Percentiles rank a stretch among this genome's conserved stretches.
phyloP scores from a whole-genome alignment of 2,329 filamentous ascomycete genomes.

The Sarocladiaceae sp. region DNA sequence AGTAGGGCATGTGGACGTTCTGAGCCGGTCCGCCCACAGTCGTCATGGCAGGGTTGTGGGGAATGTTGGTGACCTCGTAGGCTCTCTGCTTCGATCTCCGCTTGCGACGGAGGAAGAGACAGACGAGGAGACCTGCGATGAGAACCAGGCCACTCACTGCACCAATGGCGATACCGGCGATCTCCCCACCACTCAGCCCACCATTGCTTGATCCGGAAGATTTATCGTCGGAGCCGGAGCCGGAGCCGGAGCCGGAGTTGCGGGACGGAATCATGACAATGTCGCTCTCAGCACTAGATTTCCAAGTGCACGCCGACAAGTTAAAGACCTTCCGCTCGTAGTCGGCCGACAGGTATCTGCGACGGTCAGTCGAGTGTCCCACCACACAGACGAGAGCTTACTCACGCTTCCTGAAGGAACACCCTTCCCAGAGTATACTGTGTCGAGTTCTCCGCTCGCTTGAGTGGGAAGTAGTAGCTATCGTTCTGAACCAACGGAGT shows the following conservation, averaged over 20 bases:
- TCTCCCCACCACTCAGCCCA: background rate
- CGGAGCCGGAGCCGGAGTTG: background rate
- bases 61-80: conserved; percentile 1
- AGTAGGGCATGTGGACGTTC: background rate
- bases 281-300: conserved; percentile 1
- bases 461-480: conserved; percentile 6
- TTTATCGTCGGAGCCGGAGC: background rate
- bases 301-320: background rate
- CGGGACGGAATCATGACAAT: background rate
- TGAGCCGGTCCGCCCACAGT: conserved; percentile 2
- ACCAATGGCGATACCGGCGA: conserved; percentile 2
- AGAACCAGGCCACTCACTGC: background rate
- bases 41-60: background rate
- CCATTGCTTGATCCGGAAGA: no score
- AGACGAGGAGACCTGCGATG: background rate
- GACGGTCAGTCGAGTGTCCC: background rate
- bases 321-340: conserved; percentile 5
- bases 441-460: background rate
- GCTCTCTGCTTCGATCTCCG: conserved; percentile 4
- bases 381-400: no score
- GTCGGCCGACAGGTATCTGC: conserved; percentile 2
- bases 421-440: conserved; percentile 5
- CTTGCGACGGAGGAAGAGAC: background rate
- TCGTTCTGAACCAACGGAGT: background rate
- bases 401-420: conserved; percentile 4